Evolutionary conservation across 2,329 filamentous ascomycete genomes (phyloP), one percentile per base, ranked within the genome.

Genomic region (Orbilia blumenaviensis): DNA sequence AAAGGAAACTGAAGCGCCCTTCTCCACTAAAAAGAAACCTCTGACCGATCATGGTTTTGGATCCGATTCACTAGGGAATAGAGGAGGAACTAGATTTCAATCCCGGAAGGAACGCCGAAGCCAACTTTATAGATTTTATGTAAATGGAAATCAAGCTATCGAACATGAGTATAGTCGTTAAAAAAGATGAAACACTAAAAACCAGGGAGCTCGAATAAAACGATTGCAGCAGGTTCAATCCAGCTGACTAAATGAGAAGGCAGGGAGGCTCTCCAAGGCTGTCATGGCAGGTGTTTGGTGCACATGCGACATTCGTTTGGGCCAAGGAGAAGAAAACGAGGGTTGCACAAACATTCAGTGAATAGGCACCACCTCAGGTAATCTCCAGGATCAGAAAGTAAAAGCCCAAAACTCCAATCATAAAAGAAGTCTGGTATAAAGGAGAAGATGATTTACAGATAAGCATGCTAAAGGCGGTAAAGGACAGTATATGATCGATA

Each of bases 231-330:
- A 61, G 42, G 27, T 56, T 32, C 48, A 64, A 68, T 34, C 44
- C 72, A 63, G 64, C 63, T 76, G 64, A 69, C 72, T 44, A 76
- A 76, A 76, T 61, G 72, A 76, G 72, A 76, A 76, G 72, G 72
- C 64, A 68, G 52, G 44, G 32, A 23, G 62, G 52, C 62, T 42
- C 44, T 67, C 32, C 38, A 56, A 67, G 44, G 64, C 58, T 58
- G 34, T 60, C 58, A 69, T 41, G 72, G 64, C 64, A 76, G 72
- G 72, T 69, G 72, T 69, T 32, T 69, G 48, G 60, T 69, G 72
- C 64, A 76, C 64, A 76, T 69, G 72, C 64, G 48, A 68, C 56
- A 68, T 66, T 66, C 58, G 64, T 67, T 64, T 41, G 34, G 62
- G 54, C 62, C 64, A 69, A 76, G 64, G 23, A 41, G 41, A 60